Evolutionary conservation across 371 early-diverging fungal genomes (phyloP).

Genomic region (Parasitella parasitica): DNA sequence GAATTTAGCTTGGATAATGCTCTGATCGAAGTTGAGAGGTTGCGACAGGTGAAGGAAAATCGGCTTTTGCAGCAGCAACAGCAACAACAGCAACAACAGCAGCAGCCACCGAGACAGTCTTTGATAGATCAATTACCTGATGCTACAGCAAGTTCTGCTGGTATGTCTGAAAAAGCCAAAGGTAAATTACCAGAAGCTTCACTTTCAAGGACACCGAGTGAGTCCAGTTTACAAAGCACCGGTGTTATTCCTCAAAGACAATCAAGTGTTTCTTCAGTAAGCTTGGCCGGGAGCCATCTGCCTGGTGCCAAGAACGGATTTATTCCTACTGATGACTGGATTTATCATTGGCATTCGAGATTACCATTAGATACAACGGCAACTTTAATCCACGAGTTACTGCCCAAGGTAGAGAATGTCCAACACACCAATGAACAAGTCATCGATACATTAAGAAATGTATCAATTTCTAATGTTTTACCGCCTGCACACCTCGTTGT

Average conservation of each 20-base stretch:
- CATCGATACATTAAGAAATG: neutral
- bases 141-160: neutral
- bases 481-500: slow-evolving; percentile 31
- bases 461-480: neutral
- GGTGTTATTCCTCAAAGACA: slow-evolving; percentile 15
- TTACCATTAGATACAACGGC: slow-evolving; percentile 26
- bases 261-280: slow-evolving; percentile 20
- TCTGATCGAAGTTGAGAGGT: slow-evolving; percentile 55
- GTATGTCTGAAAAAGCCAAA: slow-evolving; percentile 42
- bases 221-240: slow-evolving; percentile 9
- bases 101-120: neutral
- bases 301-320: slow-evolving; percentile 48
- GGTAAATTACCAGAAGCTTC: slow-evolving; percentile 39
- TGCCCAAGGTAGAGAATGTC: slow-evolving; percentile 20
- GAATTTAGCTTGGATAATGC: slow-evolving; percentile 68
- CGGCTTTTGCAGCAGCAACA: neutral
- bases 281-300: slow-evolving; percentile 22
- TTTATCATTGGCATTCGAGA: slow-evolving; percentile 33
- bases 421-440: slow-evolving; percentile 5
- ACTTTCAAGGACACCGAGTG: slow-evolving; percentile 7
- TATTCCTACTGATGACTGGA: slow-evolving; percentile 49
- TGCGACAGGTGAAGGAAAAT: slow-evolving; percentile 48
- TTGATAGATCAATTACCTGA: neutral
- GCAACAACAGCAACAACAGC: neutral
- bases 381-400: slow-evolving; percentile 16